Evolutionary conservation across 2,329 filamentous ascomycete species (phyloP), one percentile per base, ranked within the genome.

Genomic region (Lachnellula arida): DNA sequence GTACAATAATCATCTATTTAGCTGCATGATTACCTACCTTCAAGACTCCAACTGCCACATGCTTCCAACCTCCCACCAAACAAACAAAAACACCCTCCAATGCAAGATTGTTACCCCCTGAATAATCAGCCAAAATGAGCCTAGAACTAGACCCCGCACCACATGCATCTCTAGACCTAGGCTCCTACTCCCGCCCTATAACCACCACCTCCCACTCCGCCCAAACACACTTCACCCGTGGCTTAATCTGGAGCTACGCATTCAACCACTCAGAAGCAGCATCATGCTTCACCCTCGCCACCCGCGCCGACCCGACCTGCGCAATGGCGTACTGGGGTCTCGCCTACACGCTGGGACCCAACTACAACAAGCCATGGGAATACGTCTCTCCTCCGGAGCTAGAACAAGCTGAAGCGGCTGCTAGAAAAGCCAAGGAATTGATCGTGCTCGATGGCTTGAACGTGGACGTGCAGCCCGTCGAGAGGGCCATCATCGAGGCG

Each of bases 361-460:
- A 93, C 66, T 85, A 85, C 70, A 89, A 92, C 73, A 90, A 91
- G 65, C 84, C 88, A 0, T 91, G 89, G 89, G 79, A 82, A 28
- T 77, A 82, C 23, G 90, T 91, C 61, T 86, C 87, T 53, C 71
- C 77, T 1, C 71, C 75, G 0, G 88, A 91, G 60, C 73, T 86
- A 4, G 70, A 75, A 42, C 72, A 74, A 32, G 80, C 80, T 4
- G 74, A 78, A 53, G 55, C 68, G 14, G 78, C 80, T 0, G 73
- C 76, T 56, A 54, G 67, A 54, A 65, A 76, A 54, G 83, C 81
- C 1, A 72, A 72, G 42, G 62, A 68, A 2, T 62, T 71, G 28
- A 9, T 28, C 8, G 3, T 28, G 28, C 7, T 28, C 7, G 28
- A 28, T 51, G 66, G 72, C n/a, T n/a, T n/a, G n/a, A n/a, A n/a